phyloP scores from a whole-genome alignment of 1,139 yeast species.

The Yarrowia galli region DNA sequence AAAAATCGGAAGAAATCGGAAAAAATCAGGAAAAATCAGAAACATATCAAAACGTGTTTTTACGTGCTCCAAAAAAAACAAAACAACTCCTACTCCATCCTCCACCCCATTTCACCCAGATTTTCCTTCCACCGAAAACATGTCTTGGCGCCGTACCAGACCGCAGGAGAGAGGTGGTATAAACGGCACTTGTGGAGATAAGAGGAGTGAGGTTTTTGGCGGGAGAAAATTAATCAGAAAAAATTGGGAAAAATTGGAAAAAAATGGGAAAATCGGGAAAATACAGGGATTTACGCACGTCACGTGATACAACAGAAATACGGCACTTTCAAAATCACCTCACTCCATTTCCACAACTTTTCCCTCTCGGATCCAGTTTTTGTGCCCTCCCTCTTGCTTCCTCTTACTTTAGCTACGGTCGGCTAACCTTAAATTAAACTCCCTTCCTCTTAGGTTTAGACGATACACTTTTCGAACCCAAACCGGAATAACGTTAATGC shows the following conservation, averaged over 20 bases:
- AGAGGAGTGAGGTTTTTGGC: not conserved
- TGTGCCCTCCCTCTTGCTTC: too few species aligned
- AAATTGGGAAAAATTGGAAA: not conserved
- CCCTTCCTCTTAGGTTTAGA: not conserved
- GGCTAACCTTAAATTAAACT: not conserved
- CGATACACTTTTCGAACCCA: not conserved
- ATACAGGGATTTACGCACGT: too few species aligned
- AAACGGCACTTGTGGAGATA: slow-evolving; percentile 31
- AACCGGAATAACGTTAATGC: slow-evolving; percentile 1
- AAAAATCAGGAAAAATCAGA: not conserved
- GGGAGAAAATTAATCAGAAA: not conserved
- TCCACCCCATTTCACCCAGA: too few species aligned
- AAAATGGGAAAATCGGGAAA: not conserved
- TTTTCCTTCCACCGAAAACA: not conserved
- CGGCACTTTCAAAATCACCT: too few species aligned
- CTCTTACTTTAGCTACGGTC: not conserved
- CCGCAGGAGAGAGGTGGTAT: slow-evolving; percentile 29
- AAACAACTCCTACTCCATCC: not conserved
- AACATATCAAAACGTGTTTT: not conserved
- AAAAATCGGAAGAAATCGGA: not conserved
- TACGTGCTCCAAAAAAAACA: not conserved
- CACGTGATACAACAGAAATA: too few species aligned
- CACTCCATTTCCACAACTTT: too few species aligned
- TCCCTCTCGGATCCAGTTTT: too few species aligned
- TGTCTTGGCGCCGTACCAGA: slow-evolving; percentile 31